These are phyloP conservation scores for Heterobasidion parviporum DNA, from an alignment of 1,284 basidiomycete species.

Conservation along the genomic window DNA sequence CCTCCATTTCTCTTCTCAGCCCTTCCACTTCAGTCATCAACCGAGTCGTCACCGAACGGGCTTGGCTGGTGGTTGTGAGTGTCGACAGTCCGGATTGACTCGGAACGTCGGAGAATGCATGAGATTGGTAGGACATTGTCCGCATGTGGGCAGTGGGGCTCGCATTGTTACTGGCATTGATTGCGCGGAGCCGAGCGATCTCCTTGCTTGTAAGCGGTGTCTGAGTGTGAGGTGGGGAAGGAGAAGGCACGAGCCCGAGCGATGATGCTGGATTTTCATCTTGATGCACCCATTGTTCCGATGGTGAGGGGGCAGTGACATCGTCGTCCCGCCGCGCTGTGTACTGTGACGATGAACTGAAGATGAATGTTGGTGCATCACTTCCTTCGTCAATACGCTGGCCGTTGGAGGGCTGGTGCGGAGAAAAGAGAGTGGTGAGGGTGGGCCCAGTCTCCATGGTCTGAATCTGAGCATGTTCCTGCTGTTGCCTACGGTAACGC, in stretches of 20 bases:
- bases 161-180: background rate
- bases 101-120: background rate
- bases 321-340: background rate
- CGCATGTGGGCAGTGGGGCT: background rate
- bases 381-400: slow-evolving; percentile 1
- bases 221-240: background rate
- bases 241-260: slow-evolving; percentile 17
- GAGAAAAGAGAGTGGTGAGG: background rate
- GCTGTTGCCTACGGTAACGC: background rate
- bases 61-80: background rate
- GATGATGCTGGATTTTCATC: slow-evolving; percentile 21
- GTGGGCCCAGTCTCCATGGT: background rate
- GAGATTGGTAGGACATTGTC: background rate
- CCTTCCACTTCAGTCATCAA: slow-evolving; percentile 15
- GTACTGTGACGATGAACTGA: background rate
- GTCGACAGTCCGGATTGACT: too few relatives aligned
- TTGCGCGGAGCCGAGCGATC: slow-evolving; percentile 1
- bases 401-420: background rate
- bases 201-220: slow-evolving; percentile 5
- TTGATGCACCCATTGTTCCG: slow-evolving; percentile 4
- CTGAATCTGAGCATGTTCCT: background rate
- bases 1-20: slow-evolving; percentile 16
- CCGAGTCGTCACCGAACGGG: background rate
- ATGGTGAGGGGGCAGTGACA: background rate
- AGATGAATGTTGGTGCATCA: background rate